Evolutionary conservation across 169 alveolate genomes (phyloP).

Genomic region (Eimeria acervulina): DNA sequence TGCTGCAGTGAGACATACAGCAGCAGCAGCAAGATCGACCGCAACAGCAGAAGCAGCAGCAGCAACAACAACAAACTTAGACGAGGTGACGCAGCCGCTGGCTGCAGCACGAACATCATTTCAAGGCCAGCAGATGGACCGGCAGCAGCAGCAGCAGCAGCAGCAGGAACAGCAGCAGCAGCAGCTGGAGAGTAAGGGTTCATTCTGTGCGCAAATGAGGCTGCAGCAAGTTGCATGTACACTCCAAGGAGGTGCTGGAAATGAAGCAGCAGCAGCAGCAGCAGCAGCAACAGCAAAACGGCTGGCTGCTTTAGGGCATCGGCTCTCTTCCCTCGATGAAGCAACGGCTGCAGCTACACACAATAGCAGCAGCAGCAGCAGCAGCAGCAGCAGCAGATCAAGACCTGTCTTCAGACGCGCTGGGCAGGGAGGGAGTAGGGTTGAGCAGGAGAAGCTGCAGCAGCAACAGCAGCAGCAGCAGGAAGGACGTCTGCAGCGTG

Average conservation of each 20-base stretch:
- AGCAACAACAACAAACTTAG: not conserved
- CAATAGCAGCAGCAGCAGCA: no score
- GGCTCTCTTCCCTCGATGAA: slow-evolving; percentile 7
- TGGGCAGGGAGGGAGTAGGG: no score
- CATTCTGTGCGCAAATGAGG: not conserved
- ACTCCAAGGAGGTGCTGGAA: not conserved
- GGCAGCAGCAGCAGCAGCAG: no score
- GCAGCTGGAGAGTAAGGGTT: not conserved
- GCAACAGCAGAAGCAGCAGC: slow-evolving; percentile 8
- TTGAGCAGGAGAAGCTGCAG: not conserved
- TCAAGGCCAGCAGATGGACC: no score
- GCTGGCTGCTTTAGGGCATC: slow-evolving; percentile 6
- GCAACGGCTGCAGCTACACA: not conserved
- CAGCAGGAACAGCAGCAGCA: slow-evolving; percentile 26
- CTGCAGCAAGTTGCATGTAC: not conserved
- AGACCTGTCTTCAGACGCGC: no score
- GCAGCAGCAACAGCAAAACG: no score
- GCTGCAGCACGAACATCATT: not conserved
- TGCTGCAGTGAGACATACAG: not conserved
- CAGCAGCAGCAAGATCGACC: no score
- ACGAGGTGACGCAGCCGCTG: not conserved
- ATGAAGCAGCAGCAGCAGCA: not conserved
- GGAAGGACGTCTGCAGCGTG: not conserved
- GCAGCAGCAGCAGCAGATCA: no score
- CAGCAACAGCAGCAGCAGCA: slow-evolving; percentile 26